Evolutionary conservation across 1,139 yeast genomes (phyloP), one percentile per base, ranked within the genome.

Genomic region (Debaryomyces singareniensis): DNA sequence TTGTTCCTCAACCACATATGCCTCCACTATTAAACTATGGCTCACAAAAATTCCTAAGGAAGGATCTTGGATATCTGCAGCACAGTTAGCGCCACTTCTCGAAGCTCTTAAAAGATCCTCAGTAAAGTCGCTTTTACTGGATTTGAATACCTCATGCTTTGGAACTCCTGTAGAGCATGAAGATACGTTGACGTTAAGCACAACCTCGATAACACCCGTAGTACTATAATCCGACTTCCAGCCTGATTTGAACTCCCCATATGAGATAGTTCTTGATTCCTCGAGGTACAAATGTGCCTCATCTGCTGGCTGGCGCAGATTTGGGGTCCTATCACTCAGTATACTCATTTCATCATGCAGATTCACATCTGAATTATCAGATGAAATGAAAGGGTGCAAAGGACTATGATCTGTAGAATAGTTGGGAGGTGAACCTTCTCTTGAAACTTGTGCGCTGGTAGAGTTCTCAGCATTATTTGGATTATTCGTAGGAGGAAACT

Each of bases 211-310:
- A 35, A 71, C 68, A 5, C 96, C 97, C 24, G 66, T 64, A 20
- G 77, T 82, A 11, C 75, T 56, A 51, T 81, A 89, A 55, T 93
- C 97, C 0, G 94, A 77, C 53, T 91, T 91, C 98, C 98, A 91
- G 4, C 98, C 98, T 15, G 74, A 68, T 50, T 82, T 84, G 47
- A 86, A 57, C 36, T 84, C 95, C 5, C 96, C 96, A 33, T 77
- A 73, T 10, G 80, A 72, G 9, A 91, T 65, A 2, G 84, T 75
- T 26, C 91, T 66, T 1, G 72, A 68, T 45, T 86, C 95, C 47
- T 86, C 93, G 5, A 78, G 56, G 42, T 71, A 79, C 10, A 81
- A 47, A 13, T 72, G 56, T 30, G 51, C 49, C 10, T 41, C 47
- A 3, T 40, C 29, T 15, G 32, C 36, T 4, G 26, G 4, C 33